Evolutionary conservation across 768 basidiomycete genomes (phyloP).

Genomic region (Amyloporia xantha): DNA sequence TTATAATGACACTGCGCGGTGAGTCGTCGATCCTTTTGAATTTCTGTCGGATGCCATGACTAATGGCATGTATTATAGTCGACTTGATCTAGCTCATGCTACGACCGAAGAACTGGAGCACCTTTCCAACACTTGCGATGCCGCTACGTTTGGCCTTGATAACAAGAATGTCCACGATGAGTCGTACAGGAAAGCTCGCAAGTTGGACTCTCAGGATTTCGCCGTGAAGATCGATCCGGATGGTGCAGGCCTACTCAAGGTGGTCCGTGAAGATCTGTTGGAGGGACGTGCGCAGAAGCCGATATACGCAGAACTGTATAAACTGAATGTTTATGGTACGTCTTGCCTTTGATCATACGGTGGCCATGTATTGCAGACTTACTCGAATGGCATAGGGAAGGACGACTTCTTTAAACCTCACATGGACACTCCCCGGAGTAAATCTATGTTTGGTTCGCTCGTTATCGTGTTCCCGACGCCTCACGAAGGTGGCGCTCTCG

Average conservation of each 20-base stretch:
- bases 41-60: too few relatives aligned
- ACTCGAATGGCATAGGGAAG: slow-evolving; percentile 21
- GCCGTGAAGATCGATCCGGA: not conserved
- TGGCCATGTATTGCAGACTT: not conserved
- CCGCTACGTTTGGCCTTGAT: too few relatives aligned
- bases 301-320: slow-evolving; percentile 20
- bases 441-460: slow-evolving; percentile 45
- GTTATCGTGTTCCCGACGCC: slow-evolving; percentile 41
- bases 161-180: too few relatives aligned
- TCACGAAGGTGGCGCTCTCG: slow-evolving; percentile 39
- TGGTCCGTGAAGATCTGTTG: not conserved
- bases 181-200: too few relatives aligned
- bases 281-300: not conserved
- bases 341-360: not conserved
- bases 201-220: not conserved
- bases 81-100: too few relatives aligned
- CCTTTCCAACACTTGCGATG: too few relatives aligned
- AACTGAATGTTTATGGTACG: slow-evolving; percentile 24
- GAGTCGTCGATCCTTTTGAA: too few relatives aligned
- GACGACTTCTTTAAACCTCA: slow-evolving; percentile 46
- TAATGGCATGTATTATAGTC: too few relatives aligned
- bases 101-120: too few relatives aligned
- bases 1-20: too few relatives aligned
- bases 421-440: slow-evolving; percentile 39
- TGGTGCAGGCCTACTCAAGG: not conserved